Evolutionary conservation across 1,284 basidiomycete species (phyloP), one percentile per base, ranked within the genome.

Genomic region (Irpex lacteus): DNA sequence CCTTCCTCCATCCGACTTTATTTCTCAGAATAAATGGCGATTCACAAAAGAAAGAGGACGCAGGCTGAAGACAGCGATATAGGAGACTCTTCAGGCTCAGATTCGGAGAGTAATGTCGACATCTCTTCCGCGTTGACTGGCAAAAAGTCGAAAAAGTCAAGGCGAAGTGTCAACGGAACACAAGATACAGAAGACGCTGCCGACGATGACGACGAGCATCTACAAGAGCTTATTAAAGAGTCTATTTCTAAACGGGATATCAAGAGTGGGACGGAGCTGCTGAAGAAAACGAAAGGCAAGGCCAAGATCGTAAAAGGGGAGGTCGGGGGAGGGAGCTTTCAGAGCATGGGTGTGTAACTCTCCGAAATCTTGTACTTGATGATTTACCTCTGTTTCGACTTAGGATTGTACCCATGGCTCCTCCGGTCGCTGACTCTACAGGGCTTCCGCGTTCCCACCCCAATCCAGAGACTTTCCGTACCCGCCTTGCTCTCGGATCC

Each of bases 371-470:
- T 44, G 62, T 34, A 38, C 62, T 52, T 55, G 26, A 15, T 49
- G 19, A 52, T 54, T 38, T 52, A 65, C 15, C 60, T 36, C 59
- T 26, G 26, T 34, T 6, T 36, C 49, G 44, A 18, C 9, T 52
- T 13, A 95, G 95, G 94, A 60, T 83, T 98, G 5, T 87, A 93
- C 69, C 94, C 95, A 0, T 87, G 89, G 38, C 80, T 98, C 0
- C 82, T 98, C 34, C 88, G 95, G 57, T 91, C 95, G 1, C 81
- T 99, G 53, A 90, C 92, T 2, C 81, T 98, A n/a, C 90, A 98
- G 73, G 97, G 97, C 9, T 98, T 95, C 80, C 92, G 93, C 60
- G 91, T 90, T 49, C 98, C 98, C 9, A 99, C 98, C 0, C 98
- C 98, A 0, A 99, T 99, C 60, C 98, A 99, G 77, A 86, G 97